These are phyloP conservation scores for Phytophthora pistaciae DNA, from an alignment of 352 stramenopile genomes.

Conservation along the genomic window DNA sequence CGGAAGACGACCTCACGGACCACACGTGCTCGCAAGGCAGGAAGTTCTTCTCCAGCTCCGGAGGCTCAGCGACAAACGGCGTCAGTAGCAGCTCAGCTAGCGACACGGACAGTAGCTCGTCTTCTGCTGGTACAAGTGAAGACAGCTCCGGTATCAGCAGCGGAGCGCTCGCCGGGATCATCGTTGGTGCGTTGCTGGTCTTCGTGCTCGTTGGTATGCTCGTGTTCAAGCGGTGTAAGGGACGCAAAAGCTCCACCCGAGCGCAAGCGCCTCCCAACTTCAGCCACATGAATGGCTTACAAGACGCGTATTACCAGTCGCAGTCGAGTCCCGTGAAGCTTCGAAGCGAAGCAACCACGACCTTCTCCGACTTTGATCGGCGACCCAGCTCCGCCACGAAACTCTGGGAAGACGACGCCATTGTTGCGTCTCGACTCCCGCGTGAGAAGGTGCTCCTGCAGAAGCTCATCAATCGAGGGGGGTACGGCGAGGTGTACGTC, in stretches of 20 bases:
- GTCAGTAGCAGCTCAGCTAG: conserved; percentile 13
- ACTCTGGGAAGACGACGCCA: conserved; percentile 50
- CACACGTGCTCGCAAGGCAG: conserved; percentile 17
- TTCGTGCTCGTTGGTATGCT: conserved; percentile 22
- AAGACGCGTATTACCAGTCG: conserved; percentile 27
- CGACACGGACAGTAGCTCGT: conserved; percentile 10
- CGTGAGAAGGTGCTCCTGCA: conserved; percentile 33
- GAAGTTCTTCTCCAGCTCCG: conserved; percentile 39
- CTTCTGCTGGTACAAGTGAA: conserved; percentile 11
- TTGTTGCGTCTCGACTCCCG: conserved; percentile 33
- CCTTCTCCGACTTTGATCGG: conserved; percentile 23
- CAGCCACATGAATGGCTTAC: conserved; percentile 5
- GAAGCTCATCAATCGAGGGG: conserved; percentile 40
- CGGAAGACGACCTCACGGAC: conserved; percentile 18
- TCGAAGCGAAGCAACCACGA: conserved; percentile 12
- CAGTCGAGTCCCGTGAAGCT: conserved; percentile 29
- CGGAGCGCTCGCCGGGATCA: conserved; percentile 31
- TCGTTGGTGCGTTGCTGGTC: conserved; percentile 25
- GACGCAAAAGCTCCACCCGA: not conserved
- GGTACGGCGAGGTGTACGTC: conserved; percentile 41
- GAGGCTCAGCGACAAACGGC: conserved; percentile 15
- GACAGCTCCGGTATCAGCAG: conserved; percentile 19
- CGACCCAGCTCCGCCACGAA: conserved; percentile 4
- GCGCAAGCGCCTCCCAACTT: not conserved
- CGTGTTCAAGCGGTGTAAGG: conserved; percentile 16